Conservation (phyloP, 768 basidiomycete genomes). For the Amanita rimosa region DNA sequence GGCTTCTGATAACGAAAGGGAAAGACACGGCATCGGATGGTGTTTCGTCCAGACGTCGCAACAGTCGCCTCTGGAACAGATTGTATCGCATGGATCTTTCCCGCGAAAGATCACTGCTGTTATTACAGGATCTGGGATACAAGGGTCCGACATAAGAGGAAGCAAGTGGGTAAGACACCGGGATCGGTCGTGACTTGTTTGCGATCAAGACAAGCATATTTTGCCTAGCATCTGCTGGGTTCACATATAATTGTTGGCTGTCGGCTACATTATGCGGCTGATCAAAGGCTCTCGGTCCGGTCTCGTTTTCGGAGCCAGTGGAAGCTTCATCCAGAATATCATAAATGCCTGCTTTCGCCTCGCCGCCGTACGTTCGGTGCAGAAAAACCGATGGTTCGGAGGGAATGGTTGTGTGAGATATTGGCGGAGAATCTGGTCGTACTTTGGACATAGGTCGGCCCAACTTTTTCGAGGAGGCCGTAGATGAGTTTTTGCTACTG, state of each 20-base stretch:
- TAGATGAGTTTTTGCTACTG: conserved; percentile 8
- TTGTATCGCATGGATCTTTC: conserved; percentile 27
- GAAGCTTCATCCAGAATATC: conserved; percentile 20
- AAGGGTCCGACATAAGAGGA: conserved; percentile 22
- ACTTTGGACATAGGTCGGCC: conserved; percentile 8
- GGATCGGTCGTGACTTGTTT: conserved; percentile 31
- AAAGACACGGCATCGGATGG: conserved; percentile 32
- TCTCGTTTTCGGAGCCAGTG: conserved; percentile 25
- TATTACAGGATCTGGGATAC: conserved; percentile 49
- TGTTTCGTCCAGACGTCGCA: conserved; percentile 31
- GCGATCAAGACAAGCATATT: conserved; percentile 32
- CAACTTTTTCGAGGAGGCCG: neutral
- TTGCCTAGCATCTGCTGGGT: conserved; percentile 17
- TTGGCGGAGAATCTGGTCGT: conserved; percentile 6
- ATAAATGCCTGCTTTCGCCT: conserved; percentile 1
- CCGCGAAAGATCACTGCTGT: conserved; percentile 20
- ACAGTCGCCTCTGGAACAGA: conserved; percentile 41
- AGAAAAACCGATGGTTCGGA: neutral
- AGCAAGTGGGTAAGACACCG: conserved; percentile 39
- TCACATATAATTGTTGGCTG: conserved; percentile 8
- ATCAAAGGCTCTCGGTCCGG: conserved; percentile 1
- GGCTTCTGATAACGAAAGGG: conserved; percentile 27
- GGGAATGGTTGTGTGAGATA: neutral
- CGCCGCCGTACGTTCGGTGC: neutral
- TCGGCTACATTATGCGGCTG: neutral